Conservation (phyloP, 192 early-diverging fungal species). For the Coemansia sp. region DNA sequence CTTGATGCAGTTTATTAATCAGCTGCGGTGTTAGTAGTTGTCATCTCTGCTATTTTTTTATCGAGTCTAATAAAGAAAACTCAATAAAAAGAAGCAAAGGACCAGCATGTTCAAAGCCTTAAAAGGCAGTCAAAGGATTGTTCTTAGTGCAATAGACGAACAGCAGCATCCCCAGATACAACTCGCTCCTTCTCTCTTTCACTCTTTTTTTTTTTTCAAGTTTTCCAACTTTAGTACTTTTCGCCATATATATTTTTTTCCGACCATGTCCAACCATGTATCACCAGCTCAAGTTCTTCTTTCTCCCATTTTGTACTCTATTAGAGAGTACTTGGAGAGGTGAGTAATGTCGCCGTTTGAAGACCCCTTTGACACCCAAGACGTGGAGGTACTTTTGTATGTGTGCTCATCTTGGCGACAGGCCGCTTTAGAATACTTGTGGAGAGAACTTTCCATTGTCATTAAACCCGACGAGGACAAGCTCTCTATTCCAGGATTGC, state of each 20-base stretch:
- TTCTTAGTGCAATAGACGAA: no score
- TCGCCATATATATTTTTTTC: no score
- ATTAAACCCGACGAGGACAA: neutral
- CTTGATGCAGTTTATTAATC: neutral
- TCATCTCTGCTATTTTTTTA: neutral
- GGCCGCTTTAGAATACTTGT: neutral
- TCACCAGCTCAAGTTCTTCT: neutral
- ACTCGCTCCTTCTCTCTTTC: no score
- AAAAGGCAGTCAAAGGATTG: no score
- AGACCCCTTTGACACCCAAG: neutral
- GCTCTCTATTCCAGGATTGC: neutral
- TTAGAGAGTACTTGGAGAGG: neutral
- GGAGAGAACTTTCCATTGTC: neutral
- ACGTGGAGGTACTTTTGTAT: neutral
- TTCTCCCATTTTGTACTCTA: neutral
- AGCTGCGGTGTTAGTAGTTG: neutral
- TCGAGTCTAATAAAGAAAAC: neutral
- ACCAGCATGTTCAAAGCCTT: no score
- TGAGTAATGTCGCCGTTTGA: neutral
- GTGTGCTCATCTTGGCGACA: neutral
- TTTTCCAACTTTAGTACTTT: neutral
- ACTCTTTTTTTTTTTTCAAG: neutral
- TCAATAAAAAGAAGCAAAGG: no score
- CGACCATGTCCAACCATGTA: neutral
- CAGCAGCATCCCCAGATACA: no score